Evolutionary conservation across 768 basidiomycete genomes (phyloP).

Genomic region (Paxillus rubicundulus): DNA sequence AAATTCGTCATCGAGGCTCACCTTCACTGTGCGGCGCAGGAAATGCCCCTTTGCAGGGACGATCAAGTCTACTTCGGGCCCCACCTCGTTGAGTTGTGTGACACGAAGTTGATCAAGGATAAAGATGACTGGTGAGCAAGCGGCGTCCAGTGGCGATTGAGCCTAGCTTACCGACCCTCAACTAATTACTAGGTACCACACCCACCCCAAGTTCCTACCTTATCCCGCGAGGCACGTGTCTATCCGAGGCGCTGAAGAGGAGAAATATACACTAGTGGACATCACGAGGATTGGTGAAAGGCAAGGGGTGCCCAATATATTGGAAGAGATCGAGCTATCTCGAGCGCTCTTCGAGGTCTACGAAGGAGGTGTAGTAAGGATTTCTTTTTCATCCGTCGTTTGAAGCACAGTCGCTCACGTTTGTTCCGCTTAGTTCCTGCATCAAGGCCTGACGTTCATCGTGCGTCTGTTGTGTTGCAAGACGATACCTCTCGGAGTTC

Average conservation of each 20-base stretch:
- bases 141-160: background rate
- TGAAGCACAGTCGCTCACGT: conserved; percentile 2
- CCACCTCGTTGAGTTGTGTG: conserved; percentile 55
- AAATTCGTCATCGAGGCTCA: conserved; percentile 78
- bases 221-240: conserved; percentile 70
- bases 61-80: conserved; percentile 77
- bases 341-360: conserved; percentile 86
- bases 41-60: conserved; percentile 71
- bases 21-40: conserved; percentile 82
- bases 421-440: conserved; percentile 60
- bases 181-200: conserved; percentile 61
- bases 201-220: conserved; percentile 76
- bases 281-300: conserved; percentile 41
- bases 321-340: conserved; percentile 84
- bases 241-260: conserved; percentile 76
- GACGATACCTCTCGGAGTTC: background rate
- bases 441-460: conserved; percentile 80
- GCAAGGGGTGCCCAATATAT: conserved; percentile 35
- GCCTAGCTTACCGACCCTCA: background rate
- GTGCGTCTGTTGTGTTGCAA: conserved; percentile 37
- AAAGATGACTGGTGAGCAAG: conserved; percentile 74
- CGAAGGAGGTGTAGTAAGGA: conserved; percentile 77
- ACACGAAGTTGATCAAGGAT: conserved; percentile 58
- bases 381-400: background rate
- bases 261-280: conserved; percentile 74